Base-by-base conservation (phyloP, 192 early-diverging fungal genomes). In the Geranomyces variabilis region DNA sequence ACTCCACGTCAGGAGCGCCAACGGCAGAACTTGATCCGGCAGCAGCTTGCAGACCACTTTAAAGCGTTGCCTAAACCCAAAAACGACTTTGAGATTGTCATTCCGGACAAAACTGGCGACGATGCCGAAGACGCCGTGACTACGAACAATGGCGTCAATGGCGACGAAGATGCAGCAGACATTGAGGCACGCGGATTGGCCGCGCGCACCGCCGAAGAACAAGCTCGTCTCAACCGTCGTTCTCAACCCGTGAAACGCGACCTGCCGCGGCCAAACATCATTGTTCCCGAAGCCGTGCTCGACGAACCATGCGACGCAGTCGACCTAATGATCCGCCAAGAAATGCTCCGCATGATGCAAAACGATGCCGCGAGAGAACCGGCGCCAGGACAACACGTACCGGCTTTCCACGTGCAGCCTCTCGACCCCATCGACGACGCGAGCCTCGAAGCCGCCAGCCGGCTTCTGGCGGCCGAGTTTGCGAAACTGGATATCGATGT, bases 61-160 rank as follows among this genome's bases (percentile, higher is more conserved):
- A 81, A 81, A 4, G 63, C 78, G 28, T 78, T 99, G 17, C 97
- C 97, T 0, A 82, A 85, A 65, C 97, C 97, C 46, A 91, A 90
- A 51, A 97, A 97, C 75, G 93, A 96, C 67, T 95, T 96, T 77
- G 92, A 95, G 64, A 88, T 99, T 63, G 88, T 92, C 13, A 76
- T 96, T 58, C 96, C 95, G 0, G 90, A 93, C 33, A 74, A 81
- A 22, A 70, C 63, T 13, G 78, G 83, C 8, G 75, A 75, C n/a
- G 80, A 72, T n/a, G 71, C 51, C 30, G 65, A 71, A 14, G 66
- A 69, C 21, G 66, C 21, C 36, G 13, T 88, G 28, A 75, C 80
- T 30, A 73, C 70, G 28, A 79, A 76, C 4, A 68, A 59, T n/a
- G 73, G 69, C 17, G 43, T 55, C 26, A 63, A 74, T 22, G 66